Conservation (phyloP, 2,329 filamentous ascomycete species). For the Fusarium sp. region DNA sequence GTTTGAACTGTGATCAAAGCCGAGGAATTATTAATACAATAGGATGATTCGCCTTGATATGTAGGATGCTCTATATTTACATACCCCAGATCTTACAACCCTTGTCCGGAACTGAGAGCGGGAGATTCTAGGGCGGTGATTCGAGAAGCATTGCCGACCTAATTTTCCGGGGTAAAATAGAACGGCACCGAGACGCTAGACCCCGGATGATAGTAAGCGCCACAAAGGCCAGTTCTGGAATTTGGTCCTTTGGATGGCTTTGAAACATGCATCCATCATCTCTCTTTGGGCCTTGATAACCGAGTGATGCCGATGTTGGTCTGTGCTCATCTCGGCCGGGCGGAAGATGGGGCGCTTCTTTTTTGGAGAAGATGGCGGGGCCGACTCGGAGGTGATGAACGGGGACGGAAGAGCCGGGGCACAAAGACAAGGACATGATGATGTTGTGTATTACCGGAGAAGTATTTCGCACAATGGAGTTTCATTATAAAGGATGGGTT, state of each 20-base stretch:
- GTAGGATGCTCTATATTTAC: not conserved
- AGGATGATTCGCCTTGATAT: too few relatives aligned
- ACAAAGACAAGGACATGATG: not conserved
- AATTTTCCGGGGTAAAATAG: constrained; percentile 32
- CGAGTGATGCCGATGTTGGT: constrained; percentile 45
- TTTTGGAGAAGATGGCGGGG: constrained; percentile 27
- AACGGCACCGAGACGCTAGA: constrained; percentile 4
- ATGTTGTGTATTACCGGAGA: not conserved
- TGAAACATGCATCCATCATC: not conserved
- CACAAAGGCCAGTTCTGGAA: constrained; percentile 20
- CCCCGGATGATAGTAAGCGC: constrained; percentile 7
- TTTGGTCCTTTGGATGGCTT: not conserved
- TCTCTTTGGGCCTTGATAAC: constrained; percentile 26
- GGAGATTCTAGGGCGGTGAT: constrained; percentile 16
- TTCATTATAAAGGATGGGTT: not conserved
- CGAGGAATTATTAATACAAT: too few relatives aligned
- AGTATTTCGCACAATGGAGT: not conserved
- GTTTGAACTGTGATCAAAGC: too few relatives aligned
- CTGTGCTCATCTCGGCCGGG: constrained; percentile 44
- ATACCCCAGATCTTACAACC: constrained; percentile 22
- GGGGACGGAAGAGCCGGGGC: not conserved
- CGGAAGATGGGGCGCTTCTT: constrained; percentile 35
- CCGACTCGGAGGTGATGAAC: constrained; percentile 1
- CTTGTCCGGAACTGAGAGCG: not conserved
- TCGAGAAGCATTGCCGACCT: constrained; percentile 34